phyloP scores from a whole-genome alignment of 768 basidiomycete species.

The Serendipita sp. region DNA sequence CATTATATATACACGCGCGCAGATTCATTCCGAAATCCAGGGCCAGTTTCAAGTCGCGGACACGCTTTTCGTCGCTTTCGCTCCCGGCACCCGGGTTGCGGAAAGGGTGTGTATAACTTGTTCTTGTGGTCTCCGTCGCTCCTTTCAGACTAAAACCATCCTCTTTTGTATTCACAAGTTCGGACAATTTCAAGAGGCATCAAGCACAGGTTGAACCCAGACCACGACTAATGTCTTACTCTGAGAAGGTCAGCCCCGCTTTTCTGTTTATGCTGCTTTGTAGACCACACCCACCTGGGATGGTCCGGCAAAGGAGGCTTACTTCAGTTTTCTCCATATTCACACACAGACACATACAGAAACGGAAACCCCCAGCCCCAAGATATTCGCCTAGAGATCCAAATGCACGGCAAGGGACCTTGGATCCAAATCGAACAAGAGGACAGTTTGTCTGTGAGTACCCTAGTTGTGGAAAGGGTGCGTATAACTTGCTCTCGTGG shows the following conservation, averaged over 20 bases:
- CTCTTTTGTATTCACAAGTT: neutral
- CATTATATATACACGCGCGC: no score
- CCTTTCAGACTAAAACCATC: no score
- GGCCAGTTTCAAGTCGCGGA: no score
- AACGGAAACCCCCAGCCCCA: neutral
- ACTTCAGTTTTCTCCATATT: no score
- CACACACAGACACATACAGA: neutral
- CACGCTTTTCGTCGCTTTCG: no score
- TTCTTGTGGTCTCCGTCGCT: no score
- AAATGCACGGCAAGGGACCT: neutral
- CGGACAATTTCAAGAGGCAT: neutral
- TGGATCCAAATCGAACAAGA: neutral
- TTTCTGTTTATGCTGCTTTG: no score
- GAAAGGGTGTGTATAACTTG: neutral
- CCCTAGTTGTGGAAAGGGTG: neutral
- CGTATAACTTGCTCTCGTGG: neutral
- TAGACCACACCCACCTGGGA: no score
- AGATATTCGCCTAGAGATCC: neutral
- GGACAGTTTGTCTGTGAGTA: neutral
- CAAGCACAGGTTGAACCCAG: neutral
- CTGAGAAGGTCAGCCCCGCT: no score
- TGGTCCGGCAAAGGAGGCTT: no score
- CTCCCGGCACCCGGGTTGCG: neutral
- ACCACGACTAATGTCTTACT: no score
- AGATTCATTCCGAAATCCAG: no score